phyloP scores from a whole-genome alignment of 2,329 filamentous ascomycete genomes.

The Dothideomycetidae sp. region DNA sequence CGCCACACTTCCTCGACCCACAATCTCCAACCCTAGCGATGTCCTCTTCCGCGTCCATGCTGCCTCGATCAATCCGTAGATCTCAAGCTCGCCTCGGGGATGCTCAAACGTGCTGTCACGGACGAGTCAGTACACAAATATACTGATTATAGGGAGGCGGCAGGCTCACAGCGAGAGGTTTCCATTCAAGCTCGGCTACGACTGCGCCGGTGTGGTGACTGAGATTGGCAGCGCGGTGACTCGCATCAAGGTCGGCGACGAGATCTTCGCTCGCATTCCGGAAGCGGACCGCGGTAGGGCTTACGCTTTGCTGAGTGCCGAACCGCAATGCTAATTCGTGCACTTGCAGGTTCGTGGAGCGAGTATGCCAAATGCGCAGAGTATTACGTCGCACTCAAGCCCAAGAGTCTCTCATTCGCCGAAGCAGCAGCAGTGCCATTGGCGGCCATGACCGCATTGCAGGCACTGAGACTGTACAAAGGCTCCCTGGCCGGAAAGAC shows the following conservation, averaged over 20 bases:
- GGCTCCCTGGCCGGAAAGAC: not conserved
- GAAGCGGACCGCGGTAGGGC: not conserved
- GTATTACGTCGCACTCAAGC: not conserved
- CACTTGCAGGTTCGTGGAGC: not conserved
- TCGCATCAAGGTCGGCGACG: not conserved
- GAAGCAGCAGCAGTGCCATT: not conserved
- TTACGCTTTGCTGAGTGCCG: too few species aligned
- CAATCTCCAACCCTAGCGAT: not conserved
- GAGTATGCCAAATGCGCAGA: not conserved
- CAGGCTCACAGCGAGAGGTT: too few species aligned
- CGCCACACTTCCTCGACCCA: not conserved
- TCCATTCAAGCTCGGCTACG: not conserved
- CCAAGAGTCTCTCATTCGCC: not conserved
- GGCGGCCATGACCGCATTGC: not conserved
- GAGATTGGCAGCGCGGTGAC: not conserved
- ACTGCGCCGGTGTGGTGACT: not conserved
- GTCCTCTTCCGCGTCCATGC: not conserved
- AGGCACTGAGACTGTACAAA: not conserved
- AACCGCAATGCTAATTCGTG: not conserved
- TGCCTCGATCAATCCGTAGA: not conserved
- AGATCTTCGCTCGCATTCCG: not conserved
- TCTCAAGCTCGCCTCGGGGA: not conserved
- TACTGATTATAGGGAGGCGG: too few species aligned
- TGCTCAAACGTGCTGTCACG: not conserved
- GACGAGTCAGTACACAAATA: too few species aligned